These are phyloP conservation scores for Hericium rajendrae DNA, from an alignment of 768 basidiomycete genomes.

Conservation along the genomic window DNA sequence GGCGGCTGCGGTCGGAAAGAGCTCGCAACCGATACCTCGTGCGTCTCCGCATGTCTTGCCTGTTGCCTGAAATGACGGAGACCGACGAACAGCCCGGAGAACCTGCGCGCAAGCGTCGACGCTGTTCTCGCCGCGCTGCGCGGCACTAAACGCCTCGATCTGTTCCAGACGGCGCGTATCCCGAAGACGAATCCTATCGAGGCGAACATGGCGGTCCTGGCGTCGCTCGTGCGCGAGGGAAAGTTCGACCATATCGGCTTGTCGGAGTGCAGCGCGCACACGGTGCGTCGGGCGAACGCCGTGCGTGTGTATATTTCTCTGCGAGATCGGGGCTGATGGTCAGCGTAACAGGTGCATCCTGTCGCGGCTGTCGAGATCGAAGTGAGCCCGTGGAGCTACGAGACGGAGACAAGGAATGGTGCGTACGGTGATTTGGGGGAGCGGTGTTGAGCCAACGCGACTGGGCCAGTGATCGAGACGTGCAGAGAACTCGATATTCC, in stretches of 20 bases:
- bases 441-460: not conserved
- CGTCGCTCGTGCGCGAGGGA: constrained; percentile 40
- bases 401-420: constrained; percentile 39
- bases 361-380: constrained; percentile 60
- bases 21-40: constrained; percentile 9
- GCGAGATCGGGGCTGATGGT: not conserved
- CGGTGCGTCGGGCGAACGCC: constrained; percentile 30
- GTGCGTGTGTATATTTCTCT: constrained; percentile 19
- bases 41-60: not conserved
- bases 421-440: not conserved
- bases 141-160: constrained; percentile 45
- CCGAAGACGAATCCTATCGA: constrained; percentile 37
- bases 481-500: constrained; percentile 47
- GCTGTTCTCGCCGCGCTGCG: constrained; percentile 35
- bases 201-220: constrained; percentile 33
- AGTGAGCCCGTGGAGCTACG: constrained; percentile 51
- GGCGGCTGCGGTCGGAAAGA: not conserved
- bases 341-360: constrained; percentile 33
- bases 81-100: constrained; percentile 21
- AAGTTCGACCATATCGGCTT: constrained; percentile 52
- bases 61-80: not conserved
- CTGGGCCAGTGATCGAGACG: constrained; percentile 35
- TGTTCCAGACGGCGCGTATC: constrained; percentile 46
- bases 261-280: constrained; percentile 41
- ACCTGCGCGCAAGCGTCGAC: constrained; percentile 39